These are phyloP conservation scores for Clavulina sp. DNA, from an alignment of 768 basidiomycete genomes.

Conservation along the genomic window DNA sequence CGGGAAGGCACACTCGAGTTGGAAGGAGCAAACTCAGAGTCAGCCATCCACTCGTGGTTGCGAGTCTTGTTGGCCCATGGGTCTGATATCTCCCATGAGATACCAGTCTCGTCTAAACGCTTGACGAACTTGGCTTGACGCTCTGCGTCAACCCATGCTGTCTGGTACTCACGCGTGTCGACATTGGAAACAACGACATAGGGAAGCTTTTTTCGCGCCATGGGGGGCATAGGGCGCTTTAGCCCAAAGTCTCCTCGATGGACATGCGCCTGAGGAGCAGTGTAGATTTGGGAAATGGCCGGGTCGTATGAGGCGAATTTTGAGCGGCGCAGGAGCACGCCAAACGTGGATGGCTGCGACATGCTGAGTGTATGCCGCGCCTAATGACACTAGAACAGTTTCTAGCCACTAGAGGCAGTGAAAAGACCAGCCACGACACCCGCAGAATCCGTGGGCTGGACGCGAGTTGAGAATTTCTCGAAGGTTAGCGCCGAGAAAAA, in stretches of 20 bases:
- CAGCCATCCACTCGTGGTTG: slow-evolving; percentile 27
- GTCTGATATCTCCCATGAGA: slow-evolving; percentile 18
- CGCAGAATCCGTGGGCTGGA: neutral
- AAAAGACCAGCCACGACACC: neutral
- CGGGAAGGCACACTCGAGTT: neutral
- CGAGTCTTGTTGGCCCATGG: slow-evolving; percentile 23
- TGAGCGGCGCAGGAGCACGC: slow-evolving; percentile 59
- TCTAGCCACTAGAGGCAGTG: neutral
- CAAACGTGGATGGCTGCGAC: slow-evolving; percentile 46
- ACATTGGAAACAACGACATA: slow-evolving; percentile 48
- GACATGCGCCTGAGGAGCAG: slow-evolving; percentile 47
- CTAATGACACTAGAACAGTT: neutral
- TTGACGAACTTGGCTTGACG: slow-evolving; percentile 47
- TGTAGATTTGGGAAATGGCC: slow-evolving; percentile 58
- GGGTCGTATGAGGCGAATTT: slow-evolving; percentile 72
- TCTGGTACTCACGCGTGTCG: slow-evolving; percentile 58
- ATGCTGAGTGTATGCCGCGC: neutral
- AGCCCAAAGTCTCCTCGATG: slow-evolving; percentile 72
- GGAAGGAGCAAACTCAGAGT: slow-evolving; percentile 28
- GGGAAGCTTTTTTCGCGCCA: slow-evolving; percentile 39
- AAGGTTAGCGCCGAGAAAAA: neutral
- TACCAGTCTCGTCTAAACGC: slow-evolving; percentile 45
- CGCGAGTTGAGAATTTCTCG: neutral
- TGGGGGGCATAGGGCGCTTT: slow-evolving; percentile 52
- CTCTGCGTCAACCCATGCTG: slow-evolving; percentile 58